A percentile compares a stretch with the other conserved stretches of the same genome.
phyloP scores from a whole-genome alignment of 768 basidiomycete species.

The Arthromyces matolae region DNA sequence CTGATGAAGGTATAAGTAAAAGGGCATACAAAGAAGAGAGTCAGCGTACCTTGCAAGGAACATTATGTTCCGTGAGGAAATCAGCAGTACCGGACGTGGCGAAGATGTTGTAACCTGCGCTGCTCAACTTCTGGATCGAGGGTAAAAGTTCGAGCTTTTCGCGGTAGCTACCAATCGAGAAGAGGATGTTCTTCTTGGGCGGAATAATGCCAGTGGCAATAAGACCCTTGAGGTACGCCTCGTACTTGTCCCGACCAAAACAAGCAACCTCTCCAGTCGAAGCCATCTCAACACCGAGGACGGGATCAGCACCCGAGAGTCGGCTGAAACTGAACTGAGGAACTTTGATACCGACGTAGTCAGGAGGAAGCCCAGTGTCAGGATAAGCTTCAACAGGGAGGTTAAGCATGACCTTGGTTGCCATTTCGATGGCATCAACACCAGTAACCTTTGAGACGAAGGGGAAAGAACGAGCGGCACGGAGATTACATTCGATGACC shows the following conservation, averaged over 20 bases:
- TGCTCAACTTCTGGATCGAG: constrained; percentile 90
- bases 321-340: constrained; percentile 99
- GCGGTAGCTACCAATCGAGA: constrained; percentile 94
- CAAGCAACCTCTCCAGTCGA: constrained; percentile 99
- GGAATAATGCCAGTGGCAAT: constrained; percentile 93
- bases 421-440: constrained; percentile 97
- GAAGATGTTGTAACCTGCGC: constrained; percentile 93
- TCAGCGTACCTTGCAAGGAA: constrained; percentile 84
- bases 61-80: constrained; percentile 94
- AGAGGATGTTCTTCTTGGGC: constrained; percentile 96
- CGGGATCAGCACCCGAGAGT: constrained; percentile 93
- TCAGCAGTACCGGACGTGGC: constrained; percentile 97
- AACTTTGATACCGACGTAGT: constrained; percentile 98
- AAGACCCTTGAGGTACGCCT: constrained; percentile 95
- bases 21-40: not conserved
- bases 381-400: constrained; percentile 89
- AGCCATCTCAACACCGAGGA: constrained; percentile 99
- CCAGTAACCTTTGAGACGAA: constrained; percentile 99
- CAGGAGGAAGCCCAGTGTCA: constrained; percentile 76
- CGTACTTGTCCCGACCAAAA: constrained; percentile 96
- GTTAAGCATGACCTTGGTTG: constrained; percentile 97
- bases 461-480: constrained; percentile 96
- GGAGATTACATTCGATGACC: constrained; percentile 98
- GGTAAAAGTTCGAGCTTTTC: constrained; percentile 97
- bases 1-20: constrained; percentile 31